phyloP scores from a whole-genome alignment of 1,284 basidiomycete genomes.

The Pseudozyma sp. region DNA sequence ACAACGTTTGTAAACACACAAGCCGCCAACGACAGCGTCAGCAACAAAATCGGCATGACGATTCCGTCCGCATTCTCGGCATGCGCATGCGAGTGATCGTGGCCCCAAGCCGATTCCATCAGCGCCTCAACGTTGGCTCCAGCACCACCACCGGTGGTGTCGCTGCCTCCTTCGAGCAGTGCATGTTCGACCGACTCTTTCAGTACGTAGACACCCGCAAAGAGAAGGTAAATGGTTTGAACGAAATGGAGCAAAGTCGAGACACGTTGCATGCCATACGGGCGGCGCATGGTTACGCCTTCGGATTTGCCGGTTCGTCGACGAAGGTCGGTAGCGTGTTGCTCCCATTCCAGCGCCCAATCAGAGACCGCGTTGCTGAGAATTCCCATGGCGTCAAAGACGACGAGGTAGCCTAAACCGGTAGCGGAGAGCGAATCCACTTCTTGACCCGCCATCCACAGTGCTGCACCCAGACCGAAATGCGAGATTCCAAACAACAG shows the following conservation, averaged over 20 bases:
- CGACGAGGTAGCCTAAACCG: constrained; percentile 92
- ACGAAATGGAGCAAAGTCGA: constrained; percentile 85
- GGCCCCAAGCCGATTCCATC: constrained; percentile 32
- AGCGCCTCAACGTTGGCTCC: constrained; percentile 6
- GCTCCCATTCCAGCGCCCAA: constrained; percentile 43
- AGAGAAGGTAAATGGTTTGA: constrained; percentile 88
- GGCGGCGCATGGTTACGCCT: constrained; percentile 27
- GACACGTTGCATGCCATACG: constrained; percentile 77
- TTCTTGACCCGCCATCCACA: constrained; percentile 94
- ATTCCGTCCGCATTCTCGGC: constrained; percentile 50
- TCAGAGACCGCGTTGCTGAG: constrained; percentile 46
- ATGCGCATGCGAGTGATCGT: constrained; percentile 52
- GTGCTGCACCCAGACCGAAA: constrained; percentile 72
- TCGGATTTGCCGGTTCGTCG: constrained; percentile 27
- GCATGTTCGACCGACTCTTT: constrained; percentile 81
- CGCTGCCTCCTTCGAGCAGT: constrained; percentile 54
- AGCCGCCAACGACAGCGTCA: constrained; percentile 45
- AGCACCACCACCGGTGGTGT: background rate
- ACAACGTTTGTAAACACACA: constrained; percentile 59
- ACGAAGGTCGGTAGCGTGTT: constrained; percentile 38
- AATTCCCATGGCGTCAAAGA: constrained; percentile 80
- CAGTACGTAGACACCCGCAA: constrained; percentile 89
- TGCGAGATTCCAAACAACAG: constrained; percentile 71
- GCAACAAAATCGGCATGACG: constrained; percentile 49
- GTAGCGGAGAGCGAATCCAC: constrained; percentile 87